Base-by-base conservation (phyloP, 2,329 filamentous ascomycete species). In the Trichophyton rubrum region DNA sequence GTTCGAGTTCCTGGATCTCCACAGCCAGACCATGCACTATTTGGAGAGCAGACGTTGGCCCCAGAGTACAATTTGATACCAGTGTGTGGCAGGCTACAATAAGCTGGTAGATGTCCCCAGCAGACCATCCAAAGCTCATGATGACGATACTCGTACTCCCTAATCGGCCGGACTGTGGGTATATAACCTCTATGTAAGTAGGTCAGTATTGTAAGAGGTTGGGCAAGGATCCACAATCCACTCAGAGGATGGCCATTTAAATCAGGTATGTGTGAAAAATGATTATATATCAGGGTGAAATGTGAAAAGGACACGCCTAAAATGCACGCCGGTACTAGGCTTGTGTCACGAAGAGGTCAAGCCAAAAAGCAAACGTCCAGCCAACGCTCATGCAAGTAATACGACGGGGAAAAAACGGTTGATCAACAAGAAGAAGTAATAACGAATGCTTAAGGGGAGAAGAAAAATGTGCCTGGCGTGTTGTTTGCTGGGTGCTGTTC, bases 101-200 rank as follows among this genome's bases (percentile, higher is more conserved):
- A n/a, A 64, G 62, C 20, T 59, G 59, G 59, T 60, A 60, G 38
- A 64, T 59, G 33, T 64, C 63, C n/a, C 57, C 49, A 43, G 63
- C 59, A 30, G 63, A 64, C 60, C 62, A 64, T 15, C 62, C 62
- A 55, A 64, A 64, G 59, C 62, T 64, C 62, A 64, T 64, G 38
- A 59, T 40, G 60, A n/a, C 20, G 35, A 6, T 20, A 17, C 2
- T 53, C 27, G 11, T 30, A 27, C 13, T 20, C 43, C 9, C n/a
- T 47, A 17, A 43, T 43, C 4, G 15, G 15, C 2, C 40, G 40
- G 40, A 43, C 33, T 2, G 43, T 47, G 43, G 43, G 43, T 47
- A 47, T 47, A 24, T 47, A 11, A 22, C 20, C 15, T 43, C 40
- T 43, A 15, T 20, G n/a, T 43, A 43, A 38, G 33, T 43, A 51